Evolutionary conservation across 495 filamentous ascomycete genomes (phyloP).

Genomic region (Neurospora sp.): DNA sequence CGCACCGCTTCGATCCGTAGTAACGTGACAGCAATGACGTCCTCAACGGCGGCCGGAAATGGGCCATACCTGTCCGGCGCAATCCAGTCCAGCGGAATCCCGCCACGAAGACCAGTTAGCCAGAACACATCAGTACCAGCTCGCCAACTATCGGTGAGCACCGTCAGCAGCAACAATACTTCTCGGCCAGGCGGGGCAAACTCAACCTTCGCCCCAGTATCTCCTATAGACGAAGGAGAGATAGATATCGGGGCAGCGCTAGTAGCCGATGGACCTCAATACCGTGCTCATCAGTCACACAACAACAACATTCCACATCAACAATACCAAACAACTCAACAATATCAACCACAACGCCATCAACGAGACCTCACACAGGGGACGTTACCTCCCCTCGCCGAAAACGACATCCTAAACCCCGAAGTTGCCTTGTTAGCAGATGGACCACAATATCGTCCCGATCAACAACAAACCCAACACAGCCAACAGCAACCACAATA

Average conservation of each 20-base stretch:
- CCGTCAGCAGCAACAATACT: background rate
- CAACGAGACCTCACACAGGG: background rate
- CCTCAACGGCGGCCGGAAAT: background rate
- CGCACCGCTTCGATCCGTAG: slow-evolving; percentile 23
- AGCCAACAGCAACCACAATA: background rate
- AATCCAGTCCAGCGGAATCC: background rate
- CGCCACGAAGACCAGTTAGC: slow-evolving; percentile 5
- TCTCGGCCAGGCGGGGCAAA: background rate
- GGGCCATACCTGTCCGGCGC: background rate
- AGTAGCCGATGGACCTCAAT: slow-evolving; percentile 18
- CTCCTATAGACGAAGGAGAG: background rate
- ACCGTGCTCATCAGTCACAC: background rate
- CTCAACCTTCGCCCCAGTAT: background rate
- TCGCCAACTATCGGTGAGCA: background rate
- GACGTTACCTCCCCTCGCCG: background rate
- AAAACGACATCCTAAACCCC: background rate
- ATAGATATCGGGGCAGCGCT: background rate
- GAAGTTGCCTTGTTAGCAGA: background rate
- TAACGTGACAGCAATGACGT: slow-evolving; percentile 13
- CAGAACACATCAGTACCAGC: background rate
- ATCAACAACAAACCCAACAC: background rate
- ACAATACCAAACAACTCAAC: background rate
- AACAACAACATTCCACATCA: background rate
- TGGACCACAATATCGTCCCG: background rate
- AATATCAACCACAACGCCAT: background rate